Conservation (phyloP, 257 asterid genomes). For the Euphrasia confusa region DNA sequence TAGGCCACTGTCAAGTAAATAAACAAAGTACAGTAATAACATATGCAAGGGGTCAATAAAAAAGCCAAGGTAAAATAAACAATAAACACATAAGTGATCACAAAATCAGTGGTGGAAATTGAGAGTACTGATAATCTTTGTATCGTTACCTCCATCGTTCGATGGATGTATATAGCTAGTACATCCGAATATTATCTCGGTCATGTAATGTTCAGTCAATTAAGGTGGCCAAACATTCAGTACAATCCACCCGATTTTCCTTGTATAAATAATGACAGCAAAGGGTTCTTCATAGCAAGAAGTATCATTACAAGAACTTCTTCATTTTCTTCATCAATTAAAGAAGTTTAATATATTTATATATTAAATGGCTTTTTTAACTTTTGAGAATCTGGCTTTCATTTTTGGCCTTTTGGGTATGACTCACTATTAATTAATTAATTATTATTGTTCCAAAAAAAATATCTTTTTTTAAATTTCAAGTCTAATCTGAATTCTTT, state of each 20-base stretch:
- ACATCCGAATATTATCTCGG: background rate
- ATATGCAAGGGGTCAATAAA: too few relatives aligned
- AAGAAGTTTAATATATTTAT: background rate
- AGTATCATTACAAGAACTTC: background rate
- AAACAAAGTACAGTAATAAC: too few relatives aligned
- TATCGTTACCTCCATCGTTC: too few relatives aligned
- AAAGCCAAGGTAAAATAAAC: too few relatives aligned
- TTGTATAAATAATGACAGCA: background rate
- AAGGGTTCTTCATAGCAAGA: background rate
- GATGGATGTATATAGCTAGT: too few relatives aligned
- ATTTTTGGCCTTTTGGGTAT: conserved; percentile 59
- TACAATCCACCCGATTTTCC: background rate
- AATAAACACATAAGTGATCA: too few relatives aligned
- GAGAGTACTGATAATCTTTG: too few relatives aligned
- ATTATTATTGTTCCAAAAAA: background rate
- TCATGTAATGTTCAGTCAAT: conserved; percentile 1
- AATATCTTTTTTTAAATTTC: too few relatives aligned
- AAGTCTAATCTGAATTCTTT: background rate
- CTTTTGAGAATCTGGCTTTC: conserved; percentile 39
- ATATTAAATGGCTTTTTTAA: conserved; percentile 35
- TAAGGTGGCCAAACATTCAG: background rate
- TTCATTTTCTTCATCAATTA: background rate
- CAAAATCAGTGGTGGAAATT: too few relatives aligned
- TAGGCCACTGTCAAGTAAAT: too few relatives aligned
- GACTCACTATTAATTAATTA: background rate